phyloP scores from a whole-genome alignment of 139 green algal genomes.

The Pseudopediastrum boryanum region DNA sequence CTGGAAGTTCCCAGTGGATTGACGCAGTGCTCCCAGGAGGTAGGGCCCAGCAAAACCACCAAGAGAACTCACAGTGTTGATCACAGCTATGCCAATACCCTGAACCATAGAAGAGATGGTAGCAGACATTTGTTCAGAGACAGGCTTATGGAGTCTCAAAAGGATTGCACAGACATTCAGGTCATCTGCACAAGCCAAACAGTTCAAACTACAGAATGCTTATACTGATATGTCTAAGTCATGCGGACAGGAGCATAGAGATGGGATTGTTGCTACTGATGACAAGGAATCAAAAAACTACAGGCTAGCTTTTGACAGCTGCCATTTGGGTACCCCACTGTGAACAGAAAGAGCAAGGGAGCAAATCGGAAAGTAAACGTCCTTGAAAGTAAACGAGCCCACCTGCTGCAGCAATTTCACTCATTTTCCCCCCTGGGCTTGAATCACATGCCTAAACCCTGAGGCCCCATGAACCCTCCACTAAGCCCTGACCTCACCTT shows the following conservation, averaged over 20 bases:
- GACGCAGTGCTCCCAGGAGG: constrained; percentile 2
- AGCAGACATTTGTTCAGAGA: too few relatives aligned
- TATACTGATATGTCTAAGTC: too few relatives aligned
- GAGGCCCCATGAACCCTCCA: background rate
- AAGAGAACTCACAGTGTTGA: constrained; percentile 11
- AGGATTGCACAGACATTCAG: background rate
- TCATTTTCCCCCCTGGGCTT: too few relatives aligned
- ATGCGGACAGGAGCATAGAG: background rate
- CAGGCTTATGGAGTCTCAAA: too few relatives aligned
- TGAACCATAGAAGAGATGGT: too few relatives aligned
- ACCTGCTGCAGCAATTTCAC: too few relatives aligned
- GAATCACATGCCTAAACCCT: background rate
- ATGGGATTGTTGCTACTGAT: too few relatives aligned
- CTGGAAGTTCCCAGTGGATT: constrained; percentile 20
- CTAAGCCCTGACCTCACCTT: background rate
- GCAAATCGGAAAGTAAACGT: too few relatives aligned
- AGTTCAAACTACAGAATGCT: background rate
- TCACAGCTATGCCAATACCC: constrained; percentile 19
- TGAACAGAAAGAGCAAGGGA: background rate
- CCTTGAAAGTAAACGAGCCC: too few relatives aligned
- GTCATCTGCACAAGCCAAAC: background rate
- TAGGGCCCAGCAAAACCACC: constrained; percentile 23
- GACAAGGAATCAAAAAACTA: too few relatives aligned
- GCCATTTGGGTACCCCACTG: background rate
- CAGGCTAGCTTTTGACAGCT: too few relatives aligned